Percentiles rank a stretch among this genome's conserved stretches.
Conservation (phyloP, 768 basidiomycete genomes). For the Suillus plorans region DNA sequence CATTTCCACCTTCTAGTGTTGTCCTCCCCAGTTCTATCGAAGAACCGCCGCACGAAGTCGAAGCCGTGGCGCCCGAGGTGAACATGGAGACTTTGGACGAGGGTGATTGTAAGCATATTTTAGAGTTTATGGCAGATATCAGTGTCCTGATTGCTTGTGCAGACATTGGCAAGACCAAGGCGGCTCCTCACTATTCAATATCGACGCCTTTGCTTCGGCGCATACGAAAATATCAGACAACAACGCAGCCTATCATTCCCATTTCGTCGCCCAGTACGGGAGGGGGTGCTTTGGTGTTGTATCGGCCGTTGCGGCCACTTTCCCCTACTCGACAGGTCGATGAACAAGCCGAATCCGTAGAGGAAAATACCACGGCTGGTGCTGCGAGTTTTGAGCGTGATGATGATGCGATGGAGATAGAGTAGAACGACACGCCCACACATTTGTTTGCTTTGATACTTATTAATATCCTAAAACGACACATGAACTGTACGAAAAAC, state of each 20-base stretch:
- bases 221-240: slow-evolving; percentile 35
- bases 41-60: slow-evolving; percentile 32
- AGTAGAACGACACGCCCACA: slow-evolving; percentile 20
- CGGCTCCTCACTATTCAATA: neutral
- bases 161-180: neutral
- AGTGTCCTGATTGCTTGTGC: neutral
- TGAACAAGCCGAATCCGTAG: slow-evolving; percentile 12
- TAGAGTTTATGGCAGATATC: too few relatives aligned
- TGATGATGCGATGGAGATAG: slow-evolving; percentile 58
- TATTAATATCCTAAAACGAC: slow-evolving; percentile 16
- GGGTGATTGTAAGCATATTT: slow-evolving; percentile 51
- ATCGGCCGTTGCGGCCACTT: slow-evolving; percentile 39
- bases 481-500: slow-evolving; percentile 24
- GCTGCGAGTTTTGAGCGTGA: neutral
- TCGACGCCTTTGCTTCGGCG: slow-evolving; percentile 46
- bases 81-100: slow-evolving; percentile 75
- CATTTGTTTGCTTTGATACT: slow-evolving; percentile 9
- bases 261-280: slow-evolving; percentile 12
- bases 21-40: slow-evolving; percentile 41
- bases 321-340: slow-evolving; percentile 10
- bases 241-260: slow-evolving; percentile 20
- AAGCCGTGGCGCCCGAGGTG: slow-evolving; percentile 44
- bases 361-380: slow-evolving; percentile 13
- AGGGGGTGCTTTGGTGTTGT: slow-evolving; percentile 55
- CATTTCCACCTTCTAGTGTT: slow-evolving; percentile 16